These are phyloP conservation scores for Colletotrichum eleusines DNA, from an alignment of 2,329 filamentous ascomycete species.

Conservation along the genomic window DNA sequence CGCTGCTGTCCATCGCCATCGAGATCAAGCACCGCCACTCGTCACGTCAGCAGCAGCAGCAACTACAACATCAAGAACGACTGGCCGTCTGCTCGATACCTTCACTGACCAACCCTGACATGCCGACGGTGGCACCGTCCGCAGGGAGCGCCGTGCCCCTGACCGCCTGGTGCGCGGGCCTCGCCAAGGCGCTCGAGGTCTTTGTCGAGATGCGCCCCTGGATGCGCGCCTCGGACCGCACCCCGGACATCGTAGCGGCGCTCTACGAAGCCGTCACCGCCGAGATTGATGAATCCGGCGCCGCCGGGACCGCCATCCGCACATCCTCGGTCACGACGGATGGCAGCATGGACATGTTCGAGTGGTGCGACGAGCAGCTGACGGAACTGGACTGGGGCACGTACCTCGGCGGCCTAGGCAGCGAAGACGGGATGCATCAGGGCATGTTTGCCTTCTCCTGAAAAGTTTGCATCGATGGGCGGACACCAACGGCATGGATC, in stretches of 20 bases:
- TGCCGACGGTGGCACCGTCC: neutral
- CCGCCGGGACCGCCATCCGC: slow-evolving; percentile 32
- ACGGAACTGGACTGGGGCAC: slow-evolving; percentile 47
- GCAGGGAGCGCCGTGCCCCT: slow-evolving; percentile 4
- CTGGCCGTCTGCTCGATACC: neutral
- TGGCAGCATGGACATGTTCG: slow-evolving; percentile 45
- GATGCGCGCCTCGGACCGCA: slow-evolving; percentile 47
- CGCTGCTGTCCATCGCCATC: slow-evolving; percentile 48
- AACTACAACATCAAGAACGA: neutral
- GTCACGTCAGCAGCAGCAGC: neutral
- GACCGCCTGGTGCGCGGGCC: slow-evolving; percentile 43
- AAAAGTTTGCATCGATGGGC: neutral
- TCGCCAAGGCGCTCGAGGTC: slow-evolving; percentile 45
- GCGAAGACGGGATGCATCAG: neutral
- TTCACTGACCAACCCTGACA: neutral
- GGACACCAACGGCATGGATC: too few relatives aligned
- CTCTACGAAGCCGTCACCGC: slow-evolving; percentile 46
- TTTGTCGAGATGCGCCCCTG: slow-evolving; percentile 48
- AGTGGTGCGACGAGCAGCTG: slow-evolving; percentile 48
- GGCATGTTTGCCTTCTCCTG: slow-evolving; percentile 7
- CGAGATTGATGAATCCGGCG: slow-evolving; percentile 40
- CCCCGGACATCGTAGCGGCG: slow-evolving; percentile 47
- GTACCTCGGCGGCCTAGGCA: slow-evolving; percentile 39
- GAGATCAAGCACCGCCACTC: slow-evolving; percentile 33
- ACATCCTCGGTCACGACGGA: slow-evolving; percentile 46